Evolutionary conservation across 768 basidiomycete species (phyloP).

Genomic region (Amanita thiersii): DNA sequence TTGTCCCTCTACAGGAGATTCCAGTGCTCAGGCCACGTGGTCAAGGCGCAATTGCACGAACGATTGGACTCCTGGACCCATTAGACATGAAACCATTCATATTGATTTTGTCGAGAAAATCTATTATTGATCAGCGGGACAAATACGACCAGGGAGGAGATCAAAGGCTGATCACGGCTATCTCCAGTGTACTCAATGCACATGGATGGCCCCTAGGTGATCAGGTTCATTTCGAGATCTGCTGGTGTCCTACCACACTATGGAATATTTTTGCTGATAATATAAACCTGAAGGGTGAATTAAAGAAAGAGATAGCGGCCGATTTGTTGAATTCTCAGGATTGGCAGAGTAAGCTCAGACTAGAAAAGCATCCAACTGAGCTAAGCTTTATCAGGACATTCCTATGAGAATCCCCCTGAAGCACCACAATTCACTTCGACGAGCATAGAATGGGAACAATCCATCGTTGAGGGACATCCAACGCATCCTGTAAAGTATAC

Average conservation of each 20-base stretch:
- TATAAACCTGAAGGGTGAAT: slow-evolving; percentile 23
- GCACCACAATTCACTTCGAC: slow-evolving; percentile 36
- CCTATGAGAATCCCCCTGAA: slow-evolving; percentile 39
- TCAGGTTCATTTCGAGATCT: slow-evolving; percentile 16
- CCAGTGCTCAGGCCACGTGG: slow-evolving; percentile 37
- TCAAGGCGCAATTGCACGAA: slow-evolving; percentile 20
- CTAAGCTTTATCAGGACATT: slow-evolving; percentile 23
- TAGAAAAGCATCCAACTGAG: background rate
- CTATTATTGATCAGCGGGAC: background rate
- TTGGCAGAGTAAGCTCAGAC: slow-evolving; percentile 38
- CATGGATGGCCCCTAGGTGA: slow-evolving; percentile 20
- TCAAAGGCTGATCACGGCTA: background rate
- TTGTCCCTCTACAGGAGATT: slow-evolving; percentile 35
- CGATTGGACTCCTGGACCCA: slow-evolving; percentile 46
- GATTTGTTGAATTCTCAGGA: slow-evolving; percentile 42
- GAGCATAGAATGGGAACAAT: slow-evolving; percentile 54
- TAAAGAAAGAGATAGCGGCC: slow-evolving; percentile 32
- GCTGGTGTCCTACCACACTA: slow-evolving; percentile 27
- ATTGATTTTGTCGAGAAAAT: slow-evolving; percentile 4
- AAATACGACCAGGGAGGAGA: background rate
- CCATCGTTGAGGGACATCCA: slow-evolving; percentile 53
- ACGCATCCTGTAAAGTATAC: slow-evolving; percentile 42
- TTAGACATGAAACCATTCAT: slow-evolving; percentile 43
- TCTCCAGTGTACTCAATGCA: slow-evolving; percentile 11
- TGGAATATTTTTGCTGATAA: slow-evolving; percentile 35